phyloP scores from a whole-genome alignment of 2,329 filamentous ascomycete genomes.

The Phialophora expanda region DNA sequence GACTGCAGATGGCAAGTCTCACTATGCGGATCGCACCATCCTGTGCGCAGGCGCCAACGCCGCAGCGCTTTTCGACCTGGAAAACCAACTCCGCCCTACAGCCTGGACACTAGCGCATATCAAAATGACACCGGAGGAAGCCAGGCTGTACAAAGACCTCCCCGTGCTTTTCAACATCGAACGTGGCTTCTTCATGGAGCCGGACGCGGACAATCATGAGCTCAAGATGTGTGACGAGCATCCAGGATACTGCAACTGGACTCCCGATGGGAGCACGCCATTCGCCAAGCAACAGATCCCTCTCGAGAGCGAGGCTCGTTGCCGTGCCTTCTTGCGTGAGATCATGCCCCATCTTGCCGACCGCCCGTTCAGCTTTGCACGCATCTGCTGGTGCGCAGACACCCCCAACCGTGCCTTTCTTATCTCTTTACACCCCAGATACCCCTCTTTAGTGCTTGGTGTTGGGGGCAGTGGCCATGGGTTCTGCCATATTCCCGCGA shows the following conservation, averaged over 20 bases:
- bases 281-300: slow-evolving; percentile 54
- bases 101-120: slow-evolving; percentile 57
- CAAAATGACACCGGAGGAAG: slow-evolving; percentile 50
- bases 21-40: slow-evolving; percentile 48
- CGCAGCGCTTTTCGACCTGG: slow-evolving; percentile 51
- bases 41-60: slow-evolving; percentile 53
- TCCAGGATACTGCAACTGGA: slow-evolving; percentile 61
- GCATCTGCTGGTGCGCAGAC: slow-evolving; percentile 64
- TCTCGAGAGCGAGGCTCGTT: slow-evolving; percentile 53
- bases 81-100: slow-evolving; percentile 52
- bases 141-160: slow-evolving; percentile 48
- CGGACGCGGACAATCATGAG: slow-evolving; percentile 49
- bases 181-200: slow-evolving; percentile 58
- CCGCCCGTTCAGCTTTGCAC: slow-evolving; percentile 56
- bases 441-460: slow-evolving; percentile 53
- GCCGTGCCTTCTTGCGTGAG: slow-evolving; percentile 57
- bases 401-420: slow-evolving; percentile 61
- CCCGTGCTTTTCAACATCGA: slow-evolving; percentile 57
- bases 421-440: slow-evolving; percentile 56
- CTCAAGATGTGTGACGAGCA: slow-evolving; percentile 58
- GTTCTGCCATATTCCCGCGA: slow-evolving; percentile 59
- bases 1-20: slow-evolving; percentile 47
- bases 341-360: slow-evolving; percentile 60
- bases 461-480: slow-evolving; percentile 60
- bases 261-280: slow-evolving; percentile 46